These are phyloP conservation scores for Eucalyptus sp. DNA, from an alignment of 345 rosid genomes.

Conservation along the genomic window DNA sequence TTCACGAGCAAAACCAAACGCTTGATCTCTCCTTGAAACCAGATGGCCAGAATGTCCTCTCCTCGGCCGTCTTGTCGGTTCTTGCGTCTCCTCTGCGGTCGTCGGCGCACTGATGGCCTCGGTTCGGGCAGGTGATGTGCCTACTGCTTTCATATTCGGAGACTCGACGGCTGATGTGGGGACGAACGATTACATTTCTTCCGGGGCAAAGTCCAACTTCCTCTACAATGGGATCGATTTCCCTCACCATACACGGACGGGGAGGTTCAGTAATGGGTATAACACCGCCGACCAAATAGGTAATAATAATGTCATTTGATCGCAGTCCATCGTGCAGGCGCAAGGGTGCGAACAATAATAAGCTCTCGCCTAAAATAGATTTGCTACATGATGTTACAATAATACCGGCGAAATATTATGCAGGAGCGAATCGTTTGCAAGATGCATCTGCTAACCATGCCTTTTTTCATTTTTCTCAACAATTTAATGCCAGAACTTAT, in stretches of 20 bases:
- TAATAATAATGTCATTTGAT: neutral
- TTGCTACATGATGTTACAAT: neutral
- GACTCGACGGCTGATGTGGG: neutral
- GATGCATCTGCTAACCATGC: neutral
- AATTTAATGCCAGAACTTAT: neutral
- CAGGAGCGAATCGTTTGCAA: neutral
- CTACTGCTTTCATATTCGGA: constrained; percentile 2
- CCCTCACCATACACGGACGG: neutral
- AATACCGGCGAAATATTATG: neutral
- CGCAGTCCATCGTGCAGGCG: neutral
- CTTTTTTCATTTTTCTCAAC: neutral
- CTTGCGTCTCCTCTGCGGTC: neutral
- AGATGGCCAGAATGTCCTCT: neutral
- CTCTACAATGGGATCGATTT: constrained; percentile 12
- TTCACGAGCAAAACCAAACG: neutral
- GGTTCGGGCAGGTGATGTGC: neutral
- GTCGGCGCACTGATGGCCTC: neutral
- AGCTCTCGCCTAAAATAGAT: neutral
- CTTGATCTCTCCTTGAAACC: neutral
- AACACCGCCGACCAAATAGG: constrained; percentile 8
- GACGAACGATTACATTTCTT: neutral
- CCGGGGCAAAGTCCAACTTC: neutral
- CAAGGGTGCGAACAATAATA: neutral
- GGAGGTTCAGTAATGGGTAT: constrained; percentile 16
- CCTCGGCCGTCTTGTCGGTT: too few species aligned